Conservation (phyloP, 768 basidiomycete species). For the Atractiella rhizophila region DNA sequence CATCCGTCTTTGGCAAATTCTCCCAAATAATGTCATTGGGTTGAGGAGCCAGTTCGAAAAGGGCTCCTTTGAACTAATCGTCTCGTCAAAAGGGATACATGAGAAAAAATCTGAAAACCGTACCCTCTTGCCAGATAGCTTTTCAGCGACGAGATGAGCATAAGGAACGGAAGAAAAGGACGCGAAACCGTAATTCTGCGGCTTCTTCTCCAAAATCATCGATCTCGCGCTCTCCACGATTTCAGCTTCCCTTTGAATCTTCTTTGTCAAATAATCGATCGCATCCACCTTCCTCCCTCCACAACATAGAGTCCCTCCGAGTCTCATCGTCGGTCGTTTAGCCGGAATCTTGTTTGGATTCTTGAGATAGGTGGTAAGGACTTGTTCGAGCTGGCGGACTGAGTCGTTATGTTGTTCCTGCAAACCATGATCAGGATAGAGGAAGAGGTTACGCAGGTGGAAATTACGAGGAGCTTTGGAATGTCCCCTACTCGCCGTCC, state of each 20-base stretch:
- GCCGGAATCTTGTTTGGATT: conserved; percentile 54
- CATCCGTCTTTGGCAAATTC: conserved; percentile 53
- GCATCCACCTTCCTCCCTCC: conserved; percentile 72
- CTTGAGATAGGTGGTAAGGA: conserved; percentile 59
- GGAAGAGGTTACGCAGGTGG: not conserved
- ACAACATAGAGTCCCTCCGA: conserved; percentile 55
- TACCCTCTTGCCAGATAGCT: conserved; percentile 40
- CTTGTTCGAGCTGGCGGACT: conserved; percentile 73
- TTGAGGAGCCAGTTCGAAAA: conserved; percentile 52
- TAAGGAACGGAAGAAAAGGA: conserved; percentile 49
- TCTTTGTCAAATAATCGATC: conserved; percentile 50
- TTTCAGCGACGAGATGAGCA: conserved; percentile 57
- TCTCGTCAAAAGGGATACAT: no score
- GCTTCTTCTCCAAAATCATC: conserved; percentile 28
- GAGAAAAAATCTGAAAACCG: no score
- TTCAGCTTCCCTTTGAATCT: conserved; percentile 21
- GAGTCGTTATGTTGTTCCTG: conserved; percentile 35
- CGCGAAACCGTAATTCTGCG: conserved; percentile 43
- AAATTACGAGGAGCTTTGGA: conserved; percentile 61
- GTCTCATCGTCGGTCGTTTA: conserved; percentile 51
- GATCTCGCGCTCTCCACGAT: conserved; percentile 48
- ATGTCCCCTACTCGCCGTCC: conserved; percentile 65
- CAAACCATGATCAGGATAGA: not conserved
- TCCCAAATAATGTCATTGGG: conserved; percentile 61
- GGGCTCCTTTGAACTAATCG: conserved; percentile 47